Evolutionary conservation across 768 basidiomycete genomes (phyloP).

Genomic region (Russula virescens): DNA sequence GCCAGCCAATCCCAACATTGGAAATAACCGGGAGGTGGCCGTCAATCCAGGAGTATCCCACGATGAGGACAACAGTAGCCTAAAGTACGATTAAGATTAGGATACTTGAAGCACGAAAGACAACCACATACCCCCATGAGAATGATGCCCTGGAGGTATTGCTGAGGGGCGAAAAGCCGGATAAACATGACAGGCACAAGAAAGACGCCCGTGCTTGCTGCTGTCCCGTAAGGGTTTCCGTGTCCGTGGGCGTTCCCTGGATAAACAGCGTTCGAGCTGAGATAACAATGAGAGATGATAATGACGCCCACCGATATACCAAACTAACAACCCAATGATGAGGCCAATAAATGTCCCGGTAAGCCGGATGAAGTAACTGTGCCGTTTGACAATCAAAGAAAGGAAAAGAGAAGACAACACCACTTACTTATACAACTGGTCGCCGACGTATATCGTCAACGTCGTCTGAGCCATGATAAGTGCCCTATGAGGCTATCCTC

Average conservation of each 20-base stretch:
- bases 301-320: slow-evolving; percentile 40
- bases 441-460: slow-evolving; percentile 49
- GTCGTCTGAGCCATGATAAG: slow-evolving; percentile 59
- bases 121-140: slow-evolving; percentile 34
- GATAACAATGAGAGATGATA: background rate
- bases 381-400: background rate
- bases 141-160: slow-evolving; percentile 35
- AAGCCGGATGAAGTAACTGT: slow-evolving; percentile 40
- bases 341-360: slow-evolving; percentile 45
- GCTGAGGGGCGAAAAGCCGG: slow-evolving; percentile 42
- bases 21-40: slow-evolving; percentile 40
- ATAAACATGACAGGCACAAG: slow-evolving; percentile 44
- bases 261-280: background rate
- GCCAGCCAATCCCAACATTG: slow-evolving; percentile 49
- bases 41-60: slow-evolving; percentile 57
- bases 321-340: slow-evolving; percentile 42
- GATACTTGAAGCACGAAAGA: background rate
- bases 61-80: slow-evolving; percentile 40
- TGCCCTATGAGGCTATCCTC: slow-evolving; percentile 34
- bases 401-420: background rate
- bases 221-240: slow-evolving; percentile 53
- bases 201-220: slow-evolving; percentile 43
- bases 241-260: slow-evolving; percentile 38
- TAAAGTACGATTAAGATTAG: slow-evolving; percentile 21
- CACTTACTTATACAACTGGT: slow-evolving; percentile 48